A percentile compares a stretch with the other conserved stretches of the same genome.
Conservation (phyloP, 2,329 filamentous ascomycete genomes). For the Colletotrichum gloeosporioides region DNA sequence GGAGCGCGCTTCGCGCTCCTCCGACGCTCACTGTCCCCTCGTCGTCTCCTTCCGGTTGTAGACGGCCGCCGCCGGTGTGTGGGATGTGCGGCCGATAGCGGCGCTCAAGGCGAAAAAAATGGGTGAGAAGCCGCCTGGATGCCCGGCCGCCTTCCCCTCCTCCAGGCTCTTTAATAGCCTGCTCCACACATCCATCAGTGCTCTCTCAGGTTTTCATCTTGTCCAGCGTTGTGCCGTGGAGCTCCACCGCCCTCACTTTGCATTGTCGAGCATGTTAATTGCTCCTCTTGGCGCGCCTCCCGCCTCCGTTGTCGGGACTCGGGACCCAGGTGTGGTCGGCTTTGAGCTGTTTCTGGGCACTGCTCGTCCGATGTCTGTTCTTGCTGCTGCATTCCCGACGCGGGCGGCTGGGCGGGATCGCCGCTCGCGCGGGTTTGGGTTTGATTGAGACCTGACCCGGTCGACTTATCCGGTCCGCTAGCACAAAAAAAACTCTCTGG, state of each 20-base stretch:
- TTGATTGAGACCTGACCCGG: not conserved
- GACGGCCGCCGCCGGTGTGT: not conserved
- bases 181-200: not conserved
- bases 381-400: not conserved
- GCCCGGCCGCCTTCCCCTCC: not conserved
- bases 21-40: not conserved
- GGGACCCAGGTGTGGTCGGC: not conserved
- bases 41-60: not conserved
- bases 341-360: not conserved
- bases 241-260: not conserved
- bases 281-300: not conserved
- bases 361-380: not conserved
- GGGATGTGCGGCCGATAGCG: not conserved
- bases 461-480: not conserved
- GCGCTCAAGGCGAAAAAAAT: not conserved
- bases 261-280: not conserved
- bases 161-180: not conserved
- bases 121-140: not conserved
- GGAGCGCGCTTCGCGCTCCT: not conserved
- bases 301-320: not conserved
- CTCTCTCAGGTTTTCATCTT: not conserved
- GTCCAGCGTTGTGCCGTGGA: not conserved
- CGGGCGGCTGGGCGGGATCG: not conserved
- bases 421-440: not conserved
- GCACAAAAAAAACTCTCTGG: not conserved